Percentiles rank a stretch among this genome's conserved stretches.
Evolutionary conservation across 2,329 filamentous ascomycete species (phyloP).

Genomic region (Diaporthe sp.): DNA sequence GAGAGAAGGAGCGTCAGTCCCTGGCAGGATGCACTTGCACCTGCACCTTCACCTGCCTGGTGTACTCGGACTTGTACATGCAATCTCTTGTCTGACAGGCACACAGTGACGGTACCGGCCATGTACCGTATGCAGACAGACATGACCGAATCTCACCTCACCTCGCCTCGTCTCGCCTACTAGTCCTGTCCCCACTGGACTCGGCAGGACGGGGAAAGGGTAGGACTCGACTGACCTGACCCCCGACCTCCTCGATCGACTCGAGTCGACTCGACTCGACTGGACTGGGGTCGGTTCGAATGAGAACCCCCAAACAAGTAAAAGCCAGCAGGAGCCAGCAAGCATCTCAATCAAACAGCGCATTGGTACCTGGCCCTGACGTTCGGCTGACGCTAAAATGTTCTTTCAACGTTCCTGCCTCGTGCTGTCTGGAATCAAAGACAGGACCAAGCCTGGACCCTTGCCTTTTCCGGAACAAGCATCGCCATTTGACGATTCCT

Average conservation of each 20-base stretch:
- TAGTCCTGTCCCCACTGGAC: neutral
- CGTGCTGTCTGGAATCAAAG: slow-evolving; percentile 20
- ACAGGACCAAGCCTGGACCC: slow-evolving; percentile 6
- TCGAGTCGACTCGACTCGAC: slow-evolving; percentile 1
- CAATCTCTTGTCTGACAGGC: neutral
- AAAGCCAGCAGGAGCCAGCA: neutral
- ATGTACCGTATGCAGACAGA: neutral
- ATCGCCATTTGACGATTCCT: neutral
- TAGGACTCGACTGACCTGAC: slow-evolving; percentile 6
- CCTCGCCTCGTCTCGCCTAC: slow-evolving; percentile 24
- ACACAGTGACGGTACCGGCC: neutral
- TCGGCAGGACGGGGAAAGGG: neutral
- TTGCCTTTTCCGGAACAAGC: slow-evolving; percentile 24
- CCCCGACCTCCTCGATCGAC: slow-evolving; percentile 2
- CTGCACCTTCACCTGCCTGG: neutral
- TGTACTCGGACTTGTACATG: neutral
- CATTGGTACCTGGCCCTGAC: neutral
- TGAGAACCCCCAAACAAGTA: neutral
- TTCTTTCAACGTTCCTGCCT: slow-evolving; percentile 28
- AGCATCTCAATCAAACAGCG: neutral
- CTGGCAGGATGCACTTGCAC: slow-evolving; percentile 19
- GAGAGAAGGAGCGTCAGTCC: slow-evolving; percentile 39
- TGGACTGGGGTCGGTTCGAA: neutral
- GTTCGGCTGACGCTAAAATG: slow-evolving; percentile 9
- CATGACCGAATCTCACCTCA: slow-evolving; percentile 26